phyloP scores from a whole-genome alignment of 2,329 filamentous ascomycete species.

The Colletotrichum lupini region DNA sequence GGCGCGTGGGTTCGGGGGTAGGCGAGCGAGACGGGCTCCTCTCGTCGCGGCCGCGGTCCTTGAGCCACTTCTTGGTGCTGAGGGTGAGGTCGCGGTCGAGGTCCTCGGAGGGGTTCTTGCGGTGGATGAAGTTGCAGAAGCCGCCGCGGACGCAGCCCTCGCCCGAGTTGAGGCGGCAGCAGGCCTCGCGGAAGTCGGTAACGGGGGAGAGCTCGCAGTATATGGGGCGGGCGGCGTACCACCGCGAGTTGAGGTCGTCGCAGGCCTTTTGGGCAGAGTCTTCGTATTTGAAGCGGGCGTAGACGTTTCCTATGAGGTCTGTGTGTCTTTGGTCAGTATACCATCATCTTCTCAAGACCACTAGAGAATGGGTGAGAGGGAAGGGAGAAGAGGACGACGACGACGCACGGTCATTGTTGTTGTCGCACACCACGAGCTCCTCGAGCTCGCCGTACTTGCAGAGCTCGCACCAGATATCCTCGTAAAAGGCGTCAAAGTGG shows the following conservation, averaged over 20 bases:
- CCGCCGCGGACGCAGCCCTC: constrained; percentile 96
- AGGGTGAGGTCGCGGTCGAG: constrained; percentile 89
- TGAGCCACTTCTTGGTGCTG: constrained; percentile 96
- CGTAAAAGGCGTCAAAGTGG: constrained; percentile 99
- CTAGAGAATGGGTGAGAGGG: not conserved
- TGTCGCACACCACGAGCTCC: constrained; percentile 98
- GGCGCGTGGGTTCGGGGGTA: constrained; percentile 84
- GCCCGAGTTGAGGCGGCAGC: constrained; percentile 92
- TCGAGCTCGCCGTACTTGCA: constrained; percentile 98
- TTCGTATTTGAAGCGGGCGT: constrained; percentile 99
- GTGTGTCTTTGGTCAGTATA: constrained; percentile 19
- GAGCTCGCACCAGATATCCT: constrained; percentile 99
- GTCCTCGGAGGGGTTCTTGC: constrained; percentile 92
- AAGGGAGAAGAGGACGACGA: too few relatives aligned
- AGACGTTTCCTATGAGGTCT: constrained; percentile 98
- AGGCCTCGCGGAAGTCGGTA: constrained; percentile 97
- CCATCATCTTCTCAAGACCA: not conserved
- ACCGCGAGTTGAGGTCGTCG: constrained; percentile 92
- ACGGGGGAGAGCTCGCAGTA: constrained; percentile 98
- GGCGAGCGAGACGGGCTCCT: constrained; percentile 85
- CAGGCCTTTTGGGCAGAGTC: constrained; percentile 93
- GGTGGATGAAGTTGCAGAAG: constrained; percentile 99
- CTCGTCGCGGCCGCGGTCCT: constrained; percentile 83
- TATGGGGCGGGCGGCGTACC: constrained; percentile 97
- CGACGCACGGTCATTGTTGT: constrained; percentile 92